A percentile compares a stretch with the other conserved stretches of the same genome.
phyloP scores from a whole-genome alignment of 2,329 filamentous ascomycete species.

The Fusarium longipes region DNA sequence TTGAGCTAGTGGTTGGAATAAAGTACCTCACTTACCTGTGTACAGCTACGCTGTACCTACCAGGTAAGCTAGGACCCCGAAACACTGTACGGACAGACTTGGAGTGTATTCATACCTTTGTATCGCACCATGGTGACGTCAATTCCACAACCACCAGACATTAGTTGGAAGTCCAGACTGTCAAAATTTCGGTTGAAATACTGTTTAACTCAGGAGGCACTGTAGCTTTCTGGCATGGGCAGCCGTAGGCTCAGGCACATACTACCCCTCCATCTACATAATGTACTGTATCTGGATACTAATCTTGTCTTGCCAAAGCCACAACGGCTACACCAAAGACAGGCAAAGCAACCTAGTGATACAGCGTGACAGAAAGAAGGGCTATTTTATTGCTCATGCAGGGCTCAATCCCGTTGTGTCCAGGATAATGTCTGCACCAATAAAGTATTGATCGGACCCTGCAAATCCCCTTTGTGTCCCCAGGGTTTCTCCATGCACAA shows the following conservation, averaged over 20 bases:
- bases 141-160: constrained; percentile 25
- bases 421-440: constrained; percentile 9
- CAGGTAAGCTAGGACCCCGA: constrained; percentile 37
- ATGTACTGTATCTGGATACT: too few species aligned
- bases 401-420: constrained; percentile 29
- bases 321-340: constrained; percentile 14
- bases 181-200: constrained; percentile 5
- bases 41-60: not conserved
- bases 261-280: not conserved
- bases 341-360: constrained; percentile 18
- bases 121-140: constrained; percentile 48
- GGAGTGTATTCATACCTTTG: not conserved
- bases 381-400: constrained; percentile 31
- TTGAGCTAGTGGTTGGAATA: constrained; percentile 9
- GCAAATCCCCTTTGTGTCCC: constrained; percentile 25
- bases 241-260: constrained; percentile 19
- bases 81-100: constrained; percentile 22
- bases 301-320: too few species aligned
- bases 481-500: constrained; percentile 10
- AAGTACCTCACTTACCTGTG: constrained; percentile 3
- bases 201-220: too few species aligned
- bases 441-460: constrained; percentile 31
- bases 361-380: constrained; percentile 16
- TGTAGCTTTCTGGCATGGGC: not conserved
- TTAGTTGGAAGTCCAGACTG: constrained; percentile 28